These are phyloP conservation scores for Cladophialophora carrionii DNA, from an alignment of 2,329 filamentous ascomycete genomes.

Conservation along the genomic window DNA sequence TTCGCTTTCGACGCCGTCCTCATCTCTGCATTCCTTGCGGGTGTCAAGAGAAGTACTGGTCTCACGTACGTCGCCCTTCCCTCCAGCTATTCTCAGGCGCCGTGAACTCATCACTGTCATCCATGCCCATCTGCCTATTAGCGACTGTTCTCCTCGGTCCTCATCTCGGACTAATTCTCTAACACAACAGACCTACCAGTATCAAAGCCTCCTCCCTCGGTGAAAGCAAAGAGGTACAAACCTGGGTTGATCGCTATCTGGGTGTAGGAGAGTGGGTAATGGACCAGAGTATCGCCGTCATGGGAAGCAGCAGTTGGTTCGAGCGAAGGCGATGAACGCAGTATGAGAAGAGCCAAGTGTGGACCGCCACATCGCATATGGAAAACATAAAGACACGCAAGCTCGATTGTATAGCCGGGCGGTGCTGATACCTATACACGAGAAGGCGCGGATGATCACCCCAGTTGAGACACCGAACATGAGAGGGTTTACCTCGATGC, in stretches of 20 bases:
- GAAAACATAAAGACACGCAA: background rate
- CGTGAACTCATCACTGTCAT: background rate
- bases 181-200: conserved; percentile 57
- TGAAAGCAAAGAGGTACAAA: conserved; percentile 79
- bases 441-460: background rate
- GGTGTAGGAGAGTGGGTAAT: conserved; percentile 96
- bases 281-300: conserved; percentile 93
- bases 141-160: conserved; percentile 31
- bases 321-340: conserved; percentile 76
- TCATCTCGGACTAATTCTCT: conserved; percentile 49
- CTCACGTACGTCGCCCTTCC: conserved; percentile 81
- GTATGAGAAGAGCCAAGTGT: background rate
- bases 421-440: background rate
- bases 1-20: conserved; percentile 96
- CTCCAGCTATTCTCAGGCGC: conserved; percentile 41
- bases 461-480: background rate
- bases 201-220: conserved; percentile 83
- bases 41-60: conserved; percentile 95
- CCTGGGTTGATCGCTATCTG: conserved; percentile 91
- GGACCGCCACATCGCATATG: background rate
- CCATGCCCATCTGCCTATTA: background rate
- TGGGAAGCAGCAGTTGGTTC: conserved; percentile 86
- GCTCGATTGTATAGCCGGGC: background rate
- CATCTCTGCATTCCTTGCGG: conserved; percentile 91
- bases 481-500: background rate